These are phyloP conservation scores for Penicillium turbatum DNA, from an alignment of 495 filamentous ascomycete species.

Conservation along the genomic window DNA sequence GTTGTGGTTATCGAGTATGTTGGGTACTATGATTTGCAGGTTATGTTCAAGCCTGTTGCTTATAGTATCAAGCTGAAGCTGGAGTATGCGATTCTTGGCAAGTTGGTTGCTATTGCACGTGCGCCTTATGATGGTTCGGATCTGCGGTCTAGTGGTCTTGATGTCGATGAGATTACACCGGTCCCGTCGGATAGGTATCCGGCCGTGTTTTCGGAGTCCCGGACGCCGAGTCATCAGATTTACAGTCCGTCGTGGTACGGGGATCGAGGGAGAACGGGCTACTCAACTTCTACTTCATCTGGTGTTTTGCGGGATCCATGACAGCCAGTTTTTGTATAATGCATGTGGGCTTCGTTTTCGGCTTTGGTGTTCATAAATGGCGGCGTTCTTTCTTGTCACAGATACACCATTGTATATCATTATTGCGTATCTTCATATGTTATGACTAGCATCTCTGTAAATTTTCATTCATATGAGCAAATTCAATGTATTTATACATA, in stretches of 20 bases:
- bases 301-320: not conserved
- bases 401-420: not conserved
- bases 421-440: not conserved
- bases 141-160: slow-evolving; percentile 15
- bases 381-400: not conserved
- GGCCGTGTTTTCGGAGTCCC: not conserved
- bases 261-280: not conserved
- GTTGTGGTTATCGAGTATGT: slow-evolving; percentile 46
- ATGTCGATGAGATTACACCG: slow-evolving; percentile 16
- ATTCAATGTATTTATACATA: not conserved
- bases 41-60: slow-evolving; percentile 46
- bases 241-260: slow-evolving; percentile 19
- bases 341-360: not conserved
- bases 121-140: slow-evolving; percentile 5
- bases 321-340: not conserved
- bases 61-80: slow-evolving; percentile 54
- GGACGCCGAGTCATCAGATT: not conserved
- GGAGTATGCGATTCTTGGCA: slow-evolving; percentile 51
- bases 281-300: slow-evolving; percentile 7
- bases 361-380: not conserved
- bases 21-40: slow-evolving; percentile 45
- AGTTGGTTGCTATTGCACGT: slow-evolving; percentile 38
- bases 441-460: not conserved
- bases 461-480: not conserved
- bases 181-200: slow-evolving; percentile 7